Evolutionary conservation across 495 filamentous ascomycete genomes (phyloP).

Genomic region (Aspergillus sparsus): DNA sequence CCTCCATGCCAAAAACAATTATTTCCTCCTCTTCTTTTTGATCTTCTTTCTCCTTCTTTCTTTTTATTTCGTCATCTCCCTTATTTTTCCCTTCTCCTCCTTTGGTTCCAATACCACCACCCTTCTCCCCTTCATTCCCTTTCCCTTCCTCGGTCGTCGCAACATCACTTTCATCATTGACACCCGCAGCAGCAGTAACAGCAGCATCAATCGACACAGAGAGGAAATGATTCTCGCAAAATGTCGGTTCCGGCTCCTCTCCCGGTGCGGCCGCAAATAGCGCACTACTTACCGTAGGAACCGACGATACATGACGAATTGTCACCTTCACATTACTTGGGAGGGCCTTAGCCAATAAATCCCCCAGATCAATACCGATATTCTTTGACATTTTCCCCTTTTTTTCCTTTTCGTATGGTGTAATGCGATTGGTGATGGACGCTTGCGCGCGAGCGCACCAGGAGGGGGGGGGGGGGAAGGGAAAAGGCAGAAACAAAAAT

Average conservation of each 20-base stretch:
- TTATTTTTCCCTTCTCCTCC: no score
- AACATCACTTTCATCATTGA: no score
- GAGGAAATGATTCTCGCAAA: conserved; percentile 86
- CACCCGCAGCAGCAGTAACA: no score
- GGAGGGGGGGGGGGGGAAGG: no score
- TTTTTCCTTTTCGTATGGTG: no score
- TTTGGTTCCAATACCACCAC: conserved; percentile 19
- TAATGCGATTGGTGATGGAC: no score
- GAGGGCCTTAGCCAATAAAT: conserved; percentile 65
- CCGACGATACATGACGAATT: conserved; percentile 86
- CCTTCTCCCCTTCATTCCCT: conserved; percentile 10
- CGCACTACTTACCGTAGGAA: conserved; percentile 67
- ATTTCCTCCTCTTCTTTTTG: conserved; percentile 36
- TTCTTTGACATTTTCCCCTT: conserved; percentile 27
- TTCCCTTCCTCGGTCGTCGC: no score
- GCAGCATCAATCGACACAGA: conserved; percentile 55
- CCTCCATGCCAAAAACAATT: conserved; percentile 68
- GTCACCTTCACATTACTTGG: conserved; percentile 69
- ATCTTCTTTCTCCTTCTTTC: conserved; percentile 24
- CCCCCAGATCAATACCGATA: conserved; percentile 42
- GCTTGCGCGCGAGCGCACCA: no score
- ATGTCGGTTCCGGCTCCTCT: conserved; percentile 69
- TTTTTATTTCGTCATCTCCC: no score
- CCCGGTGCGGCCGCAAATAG: conserved; percentile 79
- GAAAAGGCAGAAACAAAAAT: no score